phyloP scores from a whole-genome alignment of 352 stramenopile species.

The Bremia lactucae region DNA sequence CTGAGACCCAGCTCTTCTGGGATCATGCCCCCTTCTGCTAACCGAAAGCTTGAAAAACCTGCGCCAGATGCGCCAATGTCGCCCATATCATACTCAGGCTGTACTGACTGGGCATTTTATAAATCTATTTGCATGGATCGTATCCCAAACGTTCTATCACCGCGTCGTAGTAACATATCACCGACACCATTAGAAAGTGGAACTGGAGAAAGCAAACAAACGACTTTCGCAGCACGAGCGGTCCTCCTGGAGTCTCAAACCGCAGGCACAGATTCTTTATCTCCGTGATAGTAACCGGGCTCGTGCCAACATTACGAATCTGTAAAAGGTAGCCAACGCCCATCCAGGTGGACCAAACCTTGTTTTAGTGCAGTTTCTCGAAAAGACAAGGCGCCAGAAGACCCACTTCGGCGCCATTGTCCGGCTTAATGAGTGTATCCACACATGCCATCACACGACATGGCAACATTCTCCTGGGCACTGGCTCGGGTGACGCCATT shows the following conservation, averaged over 20 bases:
- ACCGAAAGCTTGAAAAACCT: background rate
- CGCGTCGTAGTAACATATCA: constrained; percentile 1
- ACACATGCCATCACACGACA: constrained; percentile 1
- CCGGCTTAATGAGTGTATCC: background rate
- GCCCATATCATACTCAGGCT: background rate
- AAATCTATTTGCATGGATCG: background rate
- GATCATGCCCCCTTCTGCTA: background rate
- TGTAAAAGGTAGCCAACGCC: background rate
- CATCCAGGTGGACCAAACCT: background rate
- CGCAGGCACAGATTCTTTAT: background rate
- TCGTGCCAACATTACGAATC: background rate
- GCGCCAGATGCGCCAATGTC: background rate
- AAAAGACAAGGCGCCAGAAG: background rate
- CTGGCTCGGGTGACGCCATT: background rate
- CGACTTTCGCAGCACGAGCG: background rate
- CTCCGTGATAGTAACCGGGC: background rate
- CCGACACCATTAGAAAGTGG: background rate
- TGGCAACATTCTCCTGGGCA: background rate
- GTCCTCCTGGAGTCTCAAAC: background rate
- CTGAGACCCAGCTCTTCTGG: background rate
- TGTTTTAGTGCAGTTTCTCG: background rate
- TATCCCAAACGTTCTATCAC: constrained; percentile 1
- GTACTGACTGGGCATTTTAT: background rate
- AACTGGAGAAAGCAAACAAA: background rate
- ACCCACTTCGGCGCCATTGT: background rate